Evolutionary conservation across 192 early-diverging fungal genomes (phyloP), one percentile per base, ranked within the genome.

Genomic region (Backusella liffmaniae): DNA sequence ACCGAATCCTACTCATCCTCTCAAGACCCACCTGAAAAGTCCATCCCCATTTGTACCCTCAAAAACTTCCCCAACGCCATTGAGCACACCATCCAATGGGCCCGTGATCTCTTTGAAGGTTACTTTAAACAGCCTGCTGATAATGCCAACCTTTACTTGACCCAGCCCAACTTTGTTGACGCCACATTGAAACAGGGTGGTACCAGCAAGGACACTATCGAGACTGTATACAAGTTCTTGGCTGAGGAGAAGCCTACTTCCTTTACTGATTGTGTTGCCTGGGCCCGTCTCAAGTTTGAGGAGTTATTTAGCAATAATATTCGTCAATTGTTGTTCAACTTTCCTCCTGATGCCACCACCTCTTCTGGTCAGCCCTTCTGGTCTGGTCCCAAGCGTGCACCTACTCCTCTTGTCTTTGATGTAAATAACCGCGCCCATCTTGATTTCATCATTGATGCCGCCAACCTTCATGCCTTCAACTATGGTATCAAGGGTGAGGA

Each of bases 1-100:
- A 99, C 98, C 6, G 98, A 99, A 87, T 97, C 97, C 9, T 99
- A 99, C 87, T 96, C 95, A 3, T 98, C 96, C 23, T 98, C 97
- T 44, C 94, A 95, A 75, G 98, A 99, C 82, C 98, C 98, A 0
- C 95, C 95, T 49, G 98, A 99, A 83, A 98, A 96, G 87, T 92
- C 94, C 35, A 96, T 95, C 66, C 94, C 94, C 49, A 91, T 92
- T 75, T 96, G 94, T 87, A 96, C 94, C 26, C 84, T 96, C 62
- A 95, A 94, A 89, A 94, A 95, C 80, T 96, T 96, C 87, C 94
- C 94, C 66, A 94, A 94, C 77, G 90, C 90, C 15, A 96, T 96
- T 70, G 93, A 94, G 84, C 92, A 94, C 81, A 94, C 92, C 30
- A 95, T 95, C 79, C 67, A 97, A 83, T 99, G 98, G 98, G 94